Conservation (phyloP, 495 filamentous ascomycete species). For the Acidomyces sp. region DNA sequence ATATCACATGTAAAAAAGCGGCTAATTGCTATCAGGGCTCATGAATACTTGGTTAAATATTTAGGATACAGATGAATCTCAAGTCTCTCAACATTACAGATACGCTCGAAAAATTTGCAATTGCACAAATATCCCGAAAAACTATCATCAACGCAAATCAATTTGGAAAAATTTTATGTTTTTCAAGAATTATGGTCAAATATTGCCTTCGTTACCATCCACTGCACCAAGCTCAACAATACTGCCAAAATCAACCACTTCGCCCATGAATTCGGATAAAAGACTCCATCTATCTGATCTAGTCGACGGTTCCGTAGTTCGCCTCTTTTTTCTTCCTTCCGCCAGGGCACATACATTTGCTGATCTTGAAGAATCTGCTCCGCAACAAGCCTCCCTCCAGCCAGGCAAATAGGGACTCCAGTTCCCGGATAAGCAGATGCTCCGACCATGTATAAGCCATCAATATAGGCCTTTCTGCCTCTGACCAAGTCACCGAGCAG, state of each 20-base stretch:
- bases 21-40: too few relatives aligned
- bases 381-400: conserved; percentile 47
- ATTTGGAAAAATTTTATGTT: too few relatives aligned
- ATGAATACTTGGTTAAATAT: too few relatives aligned
- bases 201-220: too few relatives aligned
- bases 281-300: conserved; percentile 24
- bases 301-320: conserved; percentile 15
- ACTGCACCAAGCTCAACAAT: not conserved
- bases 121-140: too few relatives aligned
- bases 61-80: too few relatives aligned
- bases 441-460: conserved; percentile 50
- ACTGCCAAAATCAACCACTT: conserved; percentile 7
- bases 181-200: too few relatives aligned
- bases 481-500: conserved; percentile 10
- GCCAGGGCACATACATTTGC: conserved; percentile 33
- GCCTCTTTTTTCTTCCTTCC: conserved; percentile 10
- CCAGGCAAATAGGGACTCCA: conserved; percentile 55
- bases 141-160: too few relatives aligned
- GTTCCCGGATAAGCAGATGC: conserved; percentile 61
- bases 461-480: conserved; percentile 33
- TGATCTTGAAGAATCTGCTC: conserved; percentile 41
- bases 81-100: too few relatives aligned
- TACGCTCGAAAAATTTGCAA: too few relatives aligned
- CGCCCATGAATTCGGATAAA: conserved; percentile 10
- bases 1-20: too few relatives aligned